A percentile compares a stretch with the other conserved stretches of the same genome.
Evolutionary conservation across 2,329 filamentous ascomycete species (phyloP).

Genomic region (Xylaria sp.): DNA sequence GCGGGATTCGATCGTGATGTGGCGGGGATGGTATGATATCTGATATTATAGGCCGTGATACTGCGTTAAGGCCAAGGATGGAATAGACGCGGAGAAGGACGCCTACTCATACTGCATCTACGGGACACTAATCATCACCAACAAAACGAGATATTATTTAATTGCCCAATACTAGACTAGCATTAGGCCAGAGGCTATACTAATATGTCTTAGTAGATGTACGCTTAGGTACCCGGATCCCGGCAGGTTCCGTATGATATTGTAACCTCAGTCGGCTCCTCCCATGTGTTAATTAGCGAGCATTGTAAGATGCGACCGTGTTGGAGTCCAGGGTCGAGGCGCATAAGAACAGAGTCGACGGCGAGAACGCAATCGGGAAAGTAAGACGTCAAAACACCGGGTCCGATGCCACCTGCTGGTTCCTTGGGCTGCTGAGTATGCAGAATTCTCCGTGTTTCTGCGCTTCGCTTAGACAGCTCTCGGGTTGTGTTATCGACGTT

Average conservation of each 20-base stretch:
- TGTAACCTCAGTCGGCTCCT: background rate
- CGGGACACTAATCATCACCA: background rate
- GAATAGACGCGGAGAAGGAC: background rate
- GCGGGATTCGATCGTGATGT: background rate
- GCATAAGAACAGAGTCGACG: background rate
- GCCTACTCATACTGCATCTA: background rate
- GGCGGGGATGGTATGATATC: background rate
- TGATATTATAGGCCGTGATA: background rate
- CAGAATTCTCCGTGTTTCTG: background rate
- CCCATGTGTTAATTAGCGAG: constrained; percentile 4
- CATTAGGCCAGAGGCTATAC: background rate
- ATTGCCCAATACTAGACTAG: background rate
- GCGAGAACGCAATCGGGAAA: background rate
- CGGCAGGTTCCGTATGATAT: constrained; percentile 9
- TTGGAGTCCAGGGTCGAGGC: constrained; percentile 2
- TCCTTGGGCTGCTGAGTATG: background rate
- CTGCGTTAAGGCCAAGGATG: background rate
- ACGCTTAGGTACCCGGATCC: constrained; percentile 9
- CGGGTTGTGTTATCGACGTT: background rate
- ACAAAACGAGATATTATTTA: background rate
- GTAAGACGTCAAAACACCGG: background rate
- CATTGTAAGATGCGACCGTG: background rate
- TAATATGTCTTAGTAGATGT: background rate
- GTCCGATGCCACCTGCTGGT: background rate
- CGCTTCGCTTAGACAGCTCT: background rate